Conservation (phyloP, 768 basidiomycete genomes). For the Austroboletus eburneus region DNA sequence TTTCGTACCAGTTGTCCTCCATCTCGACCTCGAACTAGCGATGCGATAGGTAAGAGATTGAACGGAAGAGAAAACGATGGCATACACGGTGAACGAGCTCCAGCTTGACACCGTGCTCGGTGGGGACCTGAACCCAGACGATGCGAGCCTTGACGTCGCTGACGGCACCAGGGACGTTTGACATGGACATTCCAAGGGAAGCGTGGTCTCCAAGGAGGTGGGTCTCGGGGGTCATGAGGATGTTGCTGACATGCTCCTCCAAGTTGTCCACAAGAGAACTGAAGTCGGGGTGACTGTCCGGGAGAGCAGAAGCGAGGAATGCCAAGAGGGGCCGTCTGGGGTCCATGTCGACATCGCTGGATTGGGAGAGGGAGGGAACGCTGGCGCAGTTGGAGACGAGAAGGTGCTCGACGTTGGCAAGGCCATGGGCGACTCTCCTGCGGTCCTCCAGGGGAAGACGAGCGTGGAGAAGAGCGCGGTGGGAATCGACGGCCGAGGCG, state of each 20-base stretch:
- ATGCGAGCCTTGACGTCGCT: slow-evolving; percentile 77
- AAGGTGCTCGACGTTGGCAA: slow-evolving; percentile 39
- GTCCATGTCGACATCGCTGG: slow-evolving; percentile 28
- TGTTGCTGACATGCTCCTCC: slow-evolving; percentile 46
- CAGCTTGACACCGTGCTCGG: slow-evolving; percentile 55
- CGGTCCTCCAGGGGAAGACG: slow-evolving; percentile 11
- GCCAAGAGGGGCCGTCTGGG: slow-evolving; percentile 59
- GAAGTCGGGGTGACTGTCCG: slow-evolving; percentile 40
- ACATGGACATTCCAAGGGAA: slow-evolving; percentile 30
- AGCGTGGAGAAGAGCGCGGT: slow-evolving; percentile 27
- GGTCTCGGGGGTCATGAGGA: slow-evolving; percentile 39
- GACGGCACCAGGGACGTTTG: slow-evolving; percentile 65
- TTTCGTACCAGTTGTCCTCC: slow-evolving; percentile 95
- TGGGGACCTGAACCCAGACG: slow-evolving; percentile 80
- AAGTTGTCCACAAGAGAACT: slow-evolving; percentile 46
- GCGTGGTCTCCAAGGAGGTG: slow-evolving; percentile 46
- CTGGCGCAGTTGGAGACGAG: slow-evolving; percentile 56
- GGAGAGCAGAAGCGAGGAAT: slow-evolving; percentile 74
- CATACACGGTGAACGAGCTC: slow-evolving; percentile 59
- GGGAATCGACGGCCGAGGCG: slow-evolving; percentile 29
- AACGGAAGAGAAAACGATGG: background rate
- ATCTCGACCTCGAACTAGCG: slow-evolving; percentile 84
- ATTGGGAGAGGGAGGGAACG: slow-evolving; percentile 29
- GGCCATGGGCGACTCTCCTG: slow-evolving; percentile 10
- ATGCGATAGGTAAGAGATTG: background rate